Evolutionary conservation across 2,329 filamentous ascomycete species (phyloP), one percentile per base, ranked within the genome.

Genomic region (Phialemoniopsis sp.): DNA sequence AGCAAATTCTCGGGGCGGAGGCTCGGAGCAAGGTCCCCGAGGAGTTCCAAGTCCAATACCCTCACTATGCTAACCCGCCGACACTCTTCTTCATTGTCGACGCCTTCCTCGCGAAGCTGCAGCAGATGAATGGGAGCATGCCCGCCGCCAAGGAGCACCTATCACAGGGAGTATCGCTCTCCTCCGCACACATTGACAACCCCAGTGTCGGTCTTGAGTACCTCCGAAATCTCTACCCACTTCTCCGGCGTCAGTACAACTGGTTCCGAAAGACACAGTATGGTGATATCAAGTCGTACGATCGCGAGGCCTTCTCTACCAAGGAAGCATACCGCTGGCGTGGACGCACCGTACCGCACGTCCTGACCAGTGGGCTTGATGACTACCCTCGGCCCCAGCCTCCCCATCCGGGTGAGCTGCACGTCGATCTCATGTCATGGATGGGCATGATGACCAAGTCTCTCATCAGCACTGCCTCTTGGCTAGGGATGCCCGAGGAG

Each of bases 311-410:
- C 0, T 94, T 85, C 62, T 95, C 88, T 8, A 78, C 73, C n/a
- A 91, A 87, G 55, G 93, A 98, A 65, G 93, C 78, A 3, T 98
- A 97, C 66, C 81, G 93, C 50, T 98, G 93, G 93, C 84, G 89
- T 40, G 93, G 93, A 45, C 85, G 93, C 41, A 93, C 87, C 8
- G 79, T 87, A 28, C 78, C 81, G 35, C 93, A 97, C 59, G 85
- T 95, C 45, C 73, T 98, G 36, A 95, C 93, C 5, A 95, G 89
- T 38, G 93, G 93, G 3, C 78, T 98, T 3, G 93, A 98, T 55
- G 93, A 98, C 66, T 98, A 97, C 58, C 93, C 93, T 36, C 87
- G 93, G 36, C 77, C 93, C 8, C 88, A 95, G 62, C 90, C 93
- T 13, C 93, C 93, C 18, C 90, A 96, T 60, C 91, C 93, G 0